A percentile compares a stretch with the other conserved stretches of the same genome.
Evolutionary conservation across 371 early-diverging fungal genomes (phyloP).

Genomic region (Rhizopus stolonifer): DNA sequence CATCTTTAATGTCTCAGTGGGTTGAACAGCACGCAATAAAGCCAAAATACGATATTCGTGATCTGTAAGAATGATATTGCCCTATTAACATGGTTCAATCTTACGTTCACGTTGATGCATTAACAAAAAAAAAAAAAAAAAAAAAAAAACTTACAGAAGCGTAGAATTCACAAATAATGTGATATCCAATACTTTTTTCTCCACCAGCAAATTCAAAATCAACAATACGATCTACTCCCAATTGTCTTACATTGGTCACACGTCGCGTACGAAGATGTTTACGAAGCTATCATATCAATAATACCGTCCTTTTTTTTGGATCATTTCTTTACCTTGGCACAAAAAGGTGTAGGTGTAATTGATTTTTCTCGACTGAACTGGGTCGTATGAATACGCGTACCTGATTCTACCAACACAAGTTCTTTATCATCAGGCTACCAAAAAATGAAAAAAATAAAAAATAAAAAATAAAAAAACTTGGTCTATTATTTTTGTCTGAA

Average conservation of each 20-base stretch:
- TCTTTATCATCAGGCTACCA: constrained; percentile 81
- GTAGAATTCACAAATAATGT: constrained; percentile 94
- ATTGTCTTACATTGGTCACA: constrained; percentile 78
- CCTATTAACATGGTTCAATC: too few relatives aligned
- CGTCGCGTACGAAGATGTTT: constrained; percentile 88
- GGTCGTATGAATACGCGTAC: constrained; percentile 92
- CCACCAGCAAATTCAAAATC: constrained; percentile 88
- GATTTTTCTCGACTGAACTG: constrained; percentile 86
- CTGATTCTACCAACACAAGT: constrained; percentile 89
- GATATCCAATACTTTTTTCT: constrained; percentile 70
- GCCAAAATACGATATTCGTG: constrained; percentile 81
- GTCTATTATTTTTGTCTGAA: background rate
- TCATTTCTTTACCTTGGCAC: constrained; percentile 73
- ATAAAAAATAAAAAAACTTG: background rate
- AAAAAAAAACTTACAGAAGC: constrained; percentile 82
- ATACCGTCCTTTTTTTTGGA: too few relatives aligned
- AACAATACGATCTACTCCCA: constrained; percentile 92
- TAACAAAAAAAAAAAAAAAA: too few relatives aligned
- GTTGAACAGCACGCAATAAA: constrained; percentile 83
- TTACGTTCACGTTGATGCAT: too few relatives aligned
- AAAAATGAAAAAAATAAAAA: background rate
- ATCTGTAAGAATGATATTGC: constrained; percentile 96
- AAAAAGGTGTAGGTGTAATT: constrained; percentile 82
- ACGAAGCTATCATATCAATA: constrained; percentile 58
- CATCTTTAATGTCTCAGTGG: constrained; percentile 70